Evolutionary conservation across 352 stramenopile genomes (phyloP).

Genomic region (Phytophthora pini): DNA sequence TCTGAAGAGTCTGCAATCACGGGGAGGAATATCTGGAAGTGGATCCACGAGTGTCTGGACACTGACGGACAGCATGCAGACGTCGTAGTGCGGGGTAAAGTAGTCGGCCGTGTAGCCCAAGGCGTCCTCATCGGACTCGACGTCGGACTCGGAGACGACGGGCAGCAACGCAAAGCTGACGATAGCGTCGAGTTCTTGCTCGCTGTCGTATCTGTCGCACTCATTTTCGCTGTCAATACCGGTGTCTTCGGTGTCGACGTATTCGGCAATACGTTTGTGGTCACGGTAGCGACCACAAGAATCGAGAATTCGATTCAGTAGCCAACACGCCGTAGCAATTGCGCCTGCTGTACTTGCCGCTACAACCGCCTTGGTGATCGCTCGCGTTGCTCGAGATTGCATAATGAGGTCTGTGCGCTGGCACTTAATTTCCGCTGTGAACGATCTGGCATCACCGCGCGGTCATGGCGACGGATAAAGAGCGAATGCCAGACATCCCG

Average conservation of each 20-base stretch:
- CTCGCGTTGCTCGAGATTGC: slow-evolving; percentile 29
- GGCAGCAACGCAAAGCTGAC: slow-evolving; percentile 27
- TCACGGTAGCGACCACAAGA: not conserved
- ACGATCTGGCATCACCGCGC: slow-evolving; percentile 3
- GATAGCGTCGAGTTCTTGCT: slow-evolving; percentile 1
- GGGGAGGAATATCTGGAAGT: slow-evolving; percentile 19
- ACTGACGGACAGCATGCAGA: slow-evolving; percentile 36
- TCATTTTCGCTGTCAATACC: not conserved
- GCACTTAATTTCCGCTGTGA: slow-evolving; percentile 27
- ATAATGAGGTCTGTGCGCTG: slow-evolving; percentile 21
- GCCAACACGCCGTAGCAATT: slow-evolving; percentile 25
- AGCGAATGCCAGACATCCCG: slow-evolving; percentile 5
- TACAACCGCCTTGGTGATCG: slow-evolving; percentile 22
- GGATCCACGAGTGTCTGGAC: slow-evolving; percentile 31
- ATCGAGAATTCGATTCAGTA: slow-evolving; percentile 33
- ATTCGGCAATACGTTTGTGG: slow-evolving; percentile 4
- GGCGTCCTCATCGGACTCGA: slow-evolving; percentile 20
- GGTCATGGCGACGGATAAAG: slow-evolving; percentile 11
- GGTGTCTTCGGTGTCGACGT: not conserved
- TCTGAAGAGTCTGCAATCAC: slow-evolving; percentile 33
- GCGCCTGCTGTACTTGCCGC: slow-evolving; percentile 31
- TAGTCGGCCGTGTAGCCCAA: slow-evolving; percentile 33
- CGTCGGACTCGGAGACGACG: slow-evolving; percentile 32
- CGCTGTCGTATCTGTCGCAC: slow-evolving; percentile 1
- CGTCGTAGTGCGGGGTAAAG: slow-evolving; percentile 33